Percentiles rank a stretch among this genome's conserved stretches.
These are phyloP conservation scores for Chaetomium globosum DNA, from an alignment of 2,329 filamentous ascomycete genomes.

Conservation along the genomic window DNA sequence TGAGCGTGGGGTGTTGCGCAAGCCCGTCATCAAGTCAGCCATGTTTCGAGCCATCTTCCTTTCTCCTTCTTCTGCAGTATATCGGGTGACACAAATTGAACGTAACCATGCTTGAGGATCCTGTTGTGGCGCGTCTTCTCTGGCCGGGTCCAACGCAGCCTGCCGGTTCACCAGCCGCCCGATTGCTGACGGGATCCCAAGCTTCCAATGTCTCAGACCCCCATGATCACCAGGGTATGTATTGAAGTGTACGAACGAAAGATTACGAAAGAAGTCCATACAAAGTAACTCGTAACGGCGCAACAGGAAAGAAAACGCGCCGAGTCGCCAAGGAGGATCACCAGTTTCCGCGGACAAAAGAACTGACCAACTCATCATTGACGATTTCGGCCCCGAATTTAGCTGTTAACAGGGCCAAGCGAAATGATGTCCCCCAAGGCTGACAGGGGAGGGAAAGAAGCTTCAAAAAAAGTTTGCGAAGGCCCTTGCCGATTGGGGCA, in stretches of 20 bases:
- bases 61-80: conserved; percentile 14
- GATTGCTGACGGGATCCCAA: neutral
- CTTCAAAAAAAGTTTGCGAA: conserved; percentile 2
- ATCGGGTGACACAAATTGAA: conserved; percentile 8
- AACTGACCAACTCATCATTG: neutral
- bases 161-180: conserved; percentile 10
- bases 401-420: conserved; percentile 9
- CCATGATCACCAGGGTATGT: neutral
- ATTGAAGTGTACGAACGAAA: neutral
- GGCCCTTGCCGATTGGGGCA: conserved; percentile 13
- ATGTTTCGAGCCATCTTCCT: conserved; percentile 20
- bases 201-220: neutral
- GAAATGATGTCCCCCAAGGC: conserved; percentile 17
- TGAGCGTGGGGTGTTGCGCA: neutral
- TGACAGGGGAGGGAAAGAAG: conserved; percentile 8
- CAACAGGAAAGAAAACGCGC: neutral
- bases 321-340: neutral
- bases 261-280: neutral
- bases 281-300: neutral
- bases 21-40: neutral
- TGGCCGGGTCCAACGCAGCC: conserved; percentile 2
- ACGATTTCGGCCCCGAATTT: neutral
- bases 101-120: conserved; percentile 6
- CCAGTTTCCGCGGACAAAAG: neutral
- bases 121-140: conserved; percentile 4